A percentile compares a stretch with the other conserved stretches of the same genome.
Evolutionary conservation across 169 alveolate species (phyloP).

Genomic region (Sarcocystis neurona): DNA sequence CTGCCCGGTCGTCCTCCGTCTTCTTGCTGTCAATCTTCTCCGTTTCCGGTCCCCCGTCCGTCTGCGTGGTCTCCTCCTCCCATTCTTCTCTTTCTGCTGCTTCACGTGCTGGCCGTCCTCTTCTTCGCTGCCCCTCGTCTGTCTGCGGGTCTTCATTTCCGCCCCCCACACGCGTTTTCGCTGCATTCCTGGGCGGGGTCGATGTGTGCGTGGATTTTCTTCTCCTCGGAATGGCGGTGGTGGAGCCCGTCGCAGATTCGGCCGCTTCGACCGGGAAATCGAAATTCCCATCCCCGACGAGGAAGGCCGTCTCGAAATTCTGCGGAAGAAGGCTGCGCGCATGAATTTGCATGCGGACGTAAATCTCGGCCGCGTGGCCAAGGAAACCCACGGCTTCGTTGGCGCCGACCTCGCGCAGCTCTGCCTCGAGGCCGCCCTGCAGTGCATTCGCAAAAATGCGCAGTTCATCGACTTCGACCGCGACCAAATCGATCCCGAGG

Average conservation of each 20-base stretch:
- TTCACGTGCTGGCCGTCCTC: not conserved
- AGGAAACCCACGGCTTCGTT: slow-evolving; percentile 89
- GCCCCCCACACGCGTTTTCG: not conserved
- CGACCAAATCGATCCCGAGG: slow-evolving; percentile 94
- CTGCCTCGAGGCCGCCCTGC: slow-evolving; percentile 96
- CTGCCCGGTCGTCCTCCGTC: no score
- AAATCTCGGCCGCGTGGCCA: slow-evolving; percentile 83
- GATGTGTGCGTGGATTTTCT: not conserved
- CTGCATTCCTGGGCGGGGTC: not conserved
- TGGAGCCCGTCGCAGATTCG: no score
- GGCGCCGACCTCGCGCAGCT: slow-evolving; percentile 94
- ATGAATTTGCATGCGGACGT: slow-evolving; percentile 85
- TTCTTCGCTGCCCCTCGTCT: not conserved
- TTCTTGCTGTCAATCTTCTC: no score
- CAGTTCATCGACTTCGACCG: slow-evolving; percentile 96
- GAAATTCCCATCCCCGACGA: slow-evolving; percentile 87
- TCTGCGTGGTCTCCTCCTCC: not conserved
- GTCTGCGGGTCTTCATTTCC: not conserved
- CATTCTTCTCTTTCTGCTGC: not conserved
- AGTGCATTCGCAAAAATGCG: slow-evolving; percentile 97
- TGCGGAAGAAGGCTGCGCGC: slow-evolving; percentile 82
- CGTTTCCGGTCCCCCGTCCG: no score
- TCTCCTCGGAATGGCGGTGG: no score
- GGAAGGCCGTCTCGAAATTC: slow-evolving; percentile 87
- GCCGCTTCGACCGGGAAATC: slow-evolving; percentile 86